Percentiles rank a stretch among this genome's conserved stretches.
phyloP scores from a whole-genome alignment of 1,284 basidiomycete species.

The Rhodotorula sp. region DNA sequence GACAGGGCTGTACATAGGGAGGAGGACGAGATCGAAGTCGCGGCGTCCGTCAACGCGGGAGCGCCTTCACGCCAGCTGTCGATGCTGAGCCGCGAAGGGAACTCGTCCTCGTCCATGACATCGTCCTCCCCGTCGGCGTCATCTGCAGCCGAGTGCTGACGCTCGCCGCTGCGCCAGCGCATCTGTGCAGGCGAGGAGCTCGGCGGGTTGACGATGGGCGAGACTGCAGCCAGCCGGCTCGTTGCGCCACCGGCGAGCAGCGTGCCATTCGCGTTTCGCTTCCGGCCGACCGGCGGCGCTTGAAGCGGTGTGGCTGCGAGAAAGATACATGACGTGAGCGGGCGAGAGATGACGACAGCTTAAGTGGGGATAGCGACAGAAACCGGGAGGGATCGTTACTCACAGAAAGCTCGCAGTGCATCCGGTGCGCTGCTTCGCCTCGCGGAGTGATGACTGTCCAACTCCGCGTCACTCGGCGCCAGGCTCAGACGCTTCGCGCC shows the following conservation, averaged over 20 bases:
- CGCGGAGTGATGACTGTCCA: background rate
- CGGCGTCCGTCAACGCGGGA: conserved; percentile 31
- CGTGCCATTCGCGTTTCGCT: conserved; percentile 44
- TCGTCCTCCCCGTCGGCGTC: conserved; percentile 33
- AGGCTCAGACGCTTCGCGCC: conserved; percentile 7
- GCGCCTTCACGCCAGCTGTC: conserved; percentile 22
- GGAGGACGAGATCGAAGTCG: conserved; percentile 29
- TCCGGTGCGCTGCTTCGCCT: background rate
- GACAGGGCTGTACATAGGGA: conserved; percentile 31
- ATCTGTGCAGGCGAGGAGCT: conserved; percentile 24
- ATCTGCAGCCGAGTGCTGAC: conserved; percentile 2
- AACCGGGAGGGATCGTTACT: background rate
- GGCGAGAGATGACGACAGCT: background rate
- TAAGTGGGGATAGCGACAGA: rapidly evolving
- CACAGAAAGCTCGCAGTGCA: background rate
- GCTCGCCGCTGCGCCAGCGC: background rate
- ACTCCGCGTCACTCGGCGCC: background rate
- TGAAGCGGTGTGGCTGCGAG: conserved; percentile 2
- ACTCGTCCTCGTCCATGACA: conserved; percentile 38
- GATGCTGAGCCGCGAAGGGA: conserved; percentile 21
- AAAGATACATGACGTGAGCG: no score
- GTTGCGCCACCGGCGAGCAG: conserved; percentile 34
- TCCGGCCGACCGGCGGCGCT: conserved; percentile 21
- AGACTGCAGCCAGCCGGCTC: conserved; percentile 29
- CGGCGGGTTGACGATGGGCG: conserved; percentile 35